Conservation (phyloP, 345 rosid species). For the Citrus maxima region DNA sequence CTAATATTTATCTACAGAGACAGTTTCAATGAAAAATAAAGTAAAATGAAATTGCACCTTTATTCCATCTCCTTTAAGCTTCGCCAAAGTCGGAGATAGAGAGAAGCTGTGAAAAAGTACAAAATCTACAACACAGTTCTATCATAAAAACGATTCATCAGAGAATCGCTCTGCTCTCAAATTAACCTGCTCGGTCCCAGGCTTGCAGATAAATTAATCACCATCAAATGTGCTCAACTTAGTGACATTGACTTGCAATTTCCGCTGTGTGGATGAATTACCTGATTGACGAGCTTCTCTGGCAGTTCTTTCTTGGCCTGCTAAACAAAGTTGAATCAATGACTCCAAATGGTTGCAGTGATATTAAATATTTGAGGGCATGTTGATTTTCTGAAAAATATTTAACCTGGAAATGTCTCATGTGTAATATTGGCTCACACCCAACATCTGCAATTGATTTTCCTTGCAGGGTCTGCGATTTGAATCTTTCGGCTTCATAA, state of each 20-base stretch:
- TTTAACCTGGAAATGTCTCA: constrained; percentile 93
- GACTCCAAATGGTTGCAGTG: not conserved
- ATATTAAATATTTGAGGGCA: not conserved
- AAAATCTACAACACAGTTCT: not conserved
- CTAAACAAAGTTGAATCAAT: constrained; percentile 6
- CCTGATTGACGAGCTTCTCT: constrained; percentile 56
- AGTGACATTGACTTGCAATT: constrained; percentile 1
- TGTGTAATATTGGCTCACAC: constrained; percentile 93
- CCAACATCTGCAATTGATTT: constrained; percentile 96
- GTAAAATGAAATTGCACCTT: not conserved
- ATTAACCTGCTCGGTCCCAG: not conserved
- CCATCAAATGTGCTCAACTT: not conserved
- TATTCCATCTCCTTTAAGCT: not conserved
- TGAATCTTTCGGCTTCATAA: constrained; percentile 69
- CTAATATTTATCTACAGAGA: too few relatives aligned
- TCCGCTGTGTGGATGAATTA: constrained; percentile 24
- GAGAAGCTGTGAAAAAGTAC: not conserved
- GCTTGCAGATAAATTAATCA: not conserved
- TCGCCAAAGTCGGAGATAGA: too few relatives aligned
- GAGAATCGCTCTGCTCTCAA: not conserved
- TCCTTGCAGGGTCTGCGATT: constrained; percentile 60
- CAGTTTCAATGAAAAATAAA: not conserved
- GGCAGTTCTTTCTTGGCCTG: constrained; percentile 81
- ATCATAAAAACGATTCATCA: not conserved
- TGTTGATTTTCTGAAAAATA: not conserved